These are phyloP conservation scores for Neonothopanus nambi DNA, from an alignment of 1,284 basidiomycete genomes.

Conservation along the genomic window DNA sequence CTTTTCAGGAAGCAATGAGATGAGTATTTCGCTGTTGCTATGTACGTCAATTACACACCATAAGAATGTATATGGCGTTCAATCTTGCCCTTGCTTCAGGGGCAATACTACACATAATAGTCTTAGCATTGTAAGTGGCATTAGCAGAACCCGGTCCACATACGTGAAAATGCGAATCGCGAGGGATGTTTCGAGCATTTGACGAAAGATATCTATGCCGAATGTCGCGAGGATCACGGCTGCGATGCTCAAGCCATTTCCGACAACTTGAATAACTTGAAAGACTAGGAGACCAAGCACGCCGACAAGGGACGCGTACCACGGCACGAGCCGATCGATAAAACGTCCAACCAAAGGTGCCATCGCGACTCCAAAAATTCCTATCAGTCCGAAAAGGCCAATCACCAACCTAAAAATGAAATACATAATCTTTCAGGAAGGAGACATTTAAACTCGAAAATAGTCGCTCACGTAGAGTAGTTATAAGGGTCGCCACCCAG, in stretches of 20 bases:
- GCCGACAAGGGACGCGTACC: constrained; percentile 60
- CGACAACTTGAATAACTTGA: constrained; percentile 51
- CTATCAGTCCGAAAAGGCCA: constrained; percentile 71
- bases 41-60: constrained; percentile 23
- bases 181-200: constrained; percentile 40
- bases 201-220: constrained; percentile 46
- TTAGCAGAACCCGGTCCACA: background rate
- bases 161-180: constrained; percentile 35
- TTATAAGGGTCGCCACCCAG: constrained; percentile 65
- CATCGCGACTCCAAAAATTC: constrained; percentile 62
- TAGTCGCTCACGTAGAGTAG: constrained; percentile 56
- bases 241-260: constrained; percentile 56
- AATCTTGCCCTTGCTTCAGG: constrained; percentile 38
- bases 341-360: constrained; percentile 62
- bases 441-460: background rate
- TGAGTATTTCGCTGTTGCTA: background rate
- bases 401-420: constrained; percentile 52
- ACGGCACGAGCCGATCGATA: constrained; percentile 65
- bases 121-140: background rate
- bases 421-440: constrained; percentile 3
- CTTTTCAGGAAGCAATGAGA: constrained; percentile 26
- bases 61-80: constrained; percentile 45
- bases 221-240: constrained; percentile 48
- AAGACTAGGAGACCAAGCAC: constrained; percentile 43
- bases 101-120: constrained; percentile 12